Evolutionary conservation across 2,329 filamentous ascomycete species (phyloP).

Genomic region (Botrytis galanthina): DNA sequence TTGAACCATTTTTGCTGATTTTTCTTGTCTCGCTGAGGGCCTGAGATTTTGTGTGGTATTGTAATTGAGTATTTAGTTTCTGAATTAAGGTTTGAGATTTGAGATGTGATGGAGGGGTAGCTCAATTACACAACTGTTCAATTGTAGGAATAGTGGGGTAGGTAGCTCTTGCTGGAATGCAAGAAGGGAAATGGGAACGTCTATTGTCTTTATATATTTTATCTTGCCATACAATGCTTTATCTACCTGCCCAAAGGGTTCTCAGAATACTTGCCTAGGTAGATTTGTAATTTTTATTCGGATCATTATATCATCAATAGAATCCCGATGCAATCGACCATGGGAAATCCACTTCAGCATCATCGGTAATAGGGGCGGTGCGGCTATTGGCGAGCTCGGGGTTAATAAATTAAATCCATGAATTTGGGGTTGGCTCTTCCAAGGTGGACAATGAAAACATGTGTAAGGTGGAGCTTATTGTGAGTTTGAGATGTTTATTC

Average conservation of each 20-base stretch:
- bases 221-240: neutral
- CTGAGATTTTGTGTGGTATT: neutral
- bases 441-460: neutral
- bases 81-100: neutral
- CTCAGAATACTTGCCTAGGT: neutral
- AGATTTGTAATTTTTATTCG: neutral
- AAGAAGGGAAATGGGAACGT: neutral
- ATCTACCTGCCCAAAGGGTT: neutral
- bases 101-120: neutral
- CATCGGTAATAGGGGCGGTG: neutral
- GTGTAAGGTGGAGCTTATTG: neutral
- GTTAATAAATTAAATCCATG: neutral
- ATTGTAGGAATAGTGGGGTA: neutral
- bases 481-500: neutral
- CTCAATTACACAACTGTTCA: neutral
- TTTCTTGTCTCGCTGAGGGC: neutral
- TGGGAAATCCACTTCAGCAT: neutral
- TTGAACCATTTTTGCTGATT: slow-evolving; percentile 29
- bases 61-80: neutral
- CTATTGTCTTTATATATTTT: neutral
- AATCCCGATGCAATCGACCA: neutral
- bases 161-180: neutral
- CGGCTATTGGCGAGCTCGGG: neutral
- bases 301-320: neutral
- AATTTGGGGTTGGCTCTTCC: neutral